phyloP scores from a whole-genome alignment of 441 rosid species.

The Populus hybrid region DNA sequence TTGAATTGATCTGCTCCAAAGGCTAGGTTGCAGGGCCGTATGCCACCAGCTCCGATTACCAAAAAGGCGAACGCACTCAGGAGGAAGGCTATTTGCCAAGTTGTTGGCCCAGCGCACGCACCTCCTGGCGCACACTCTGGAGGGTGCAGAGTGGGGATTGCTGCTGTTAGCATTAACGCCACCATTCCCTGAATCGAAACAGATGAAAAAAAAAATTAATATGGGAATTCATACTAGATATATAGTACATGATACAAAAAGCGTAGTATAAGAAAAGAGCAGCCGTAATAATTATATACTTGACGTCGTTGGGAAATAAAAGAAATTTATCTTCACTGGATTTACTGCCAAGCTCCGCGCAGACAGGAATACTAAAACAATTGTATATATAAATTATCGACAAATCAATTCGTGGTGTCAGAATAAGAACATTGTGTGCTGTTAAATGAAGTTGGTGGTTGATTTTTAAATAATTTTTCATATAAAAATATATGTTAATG shows the following conservation, averaged over 20 bases:
- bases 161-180: constrained; percentile 41
- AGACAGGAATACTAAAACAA: too few species aligned
- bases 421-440: not conserved
- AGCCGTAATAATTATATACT: not conserved
- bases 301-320: too few species aligned
- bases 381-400: not conserved
- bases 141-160: constrained; percentile 36
- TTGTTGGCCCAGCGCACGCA: constrained; percentile 27
- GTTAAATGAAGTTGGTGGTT: not conserved
- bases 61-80: constrained; percentile 26
- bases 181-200: constrained; percentile 35
- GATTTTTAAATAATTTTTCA: too few species aligned
- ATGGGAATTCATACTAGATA: not conserved
- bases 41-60: constrained; percentile 44
- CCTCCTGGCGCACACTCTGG: constrained; percentile 25
- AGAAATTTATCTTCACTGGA: not conserved
- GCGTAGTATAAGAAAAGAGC: not conserved
- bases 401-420: not conserved
- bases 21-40: constrained; percentile 43
- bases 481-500: too few species aligned
- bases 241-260: not conserved
- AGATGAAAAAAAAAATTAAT: not conserved
- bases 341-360: not conserved
- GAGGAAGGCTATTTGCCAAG: constrained; percentile 31
- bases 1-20: constrained; percentile 52